These are phyloP conservation scores for Xylaria scruposa DNA, from an alignment of 495 filamentous ascomycete species.

Conservation along the genomic window DNA sequence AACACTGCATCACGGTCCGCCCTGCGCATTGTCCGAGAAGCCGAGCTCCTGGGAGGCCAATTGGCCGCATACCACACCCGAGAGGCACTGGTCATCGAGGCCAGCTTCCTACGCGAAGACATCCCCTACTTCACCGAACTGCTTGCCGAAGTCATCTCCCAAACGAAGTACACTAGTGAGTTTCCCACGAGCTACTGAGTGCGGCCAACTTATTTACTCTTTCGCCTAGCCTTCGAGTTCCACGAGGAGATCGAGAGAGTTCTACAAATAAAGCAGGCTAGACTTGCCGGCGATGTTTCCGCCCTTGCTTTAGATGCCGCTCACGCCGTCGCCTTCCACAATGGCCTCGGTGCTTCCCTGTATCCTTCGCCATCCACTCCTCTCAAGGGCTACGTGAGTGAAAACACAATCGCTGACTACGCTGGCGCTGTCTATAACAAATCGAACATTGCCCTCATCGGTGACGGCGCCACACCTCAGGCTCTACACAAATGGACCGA, in stretches of 20 bases:
- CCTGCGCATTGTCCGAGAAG: slow-evolving; percentile 90
- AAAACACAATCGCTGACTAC: slow-evolving; percentile 71
- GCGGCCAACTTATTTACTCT: slow-evolving; percentile 29
- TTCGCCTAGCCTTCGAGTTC: slow-evolving; percentile 75
- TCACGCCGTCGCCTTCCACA: slow-evolving; percentile 92
- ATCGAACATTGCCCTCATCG: slow-evolving; percentile 87
- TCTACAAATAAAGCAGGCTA: slow-evolving; percentile 75
- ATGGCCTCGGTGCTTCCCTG: slow-evolving; percentile 79
- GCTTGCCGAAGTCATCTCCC: slow-evolving; percentile 85
- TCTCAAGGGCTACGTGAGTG: slow-evolving; percentile 77
- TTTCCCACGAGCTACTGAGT: slow-evolving; percentile 34
- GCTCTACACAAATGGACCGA: slow-evolving; percentile 89
- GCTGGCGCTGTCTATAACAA: slow-evolving; percentile 81
- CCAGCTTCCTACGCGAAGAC: slow-evolving; percentile 93
- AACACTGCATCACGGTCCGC: slow-evolving; percentile 84
- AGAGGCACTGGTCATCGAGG: slow-evolving; percentile 88
- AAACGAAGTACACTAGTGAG: slow-evolving; percentile 86
- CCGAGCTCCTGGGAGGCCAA: slow-evolving; percentile 90
- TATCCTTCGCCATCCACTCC: slow-evolving; percentile 73
- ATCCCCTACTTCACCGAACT: slow-evolving; percentile 98
- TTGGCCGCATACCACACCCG: slow-evolving; percentile 84
- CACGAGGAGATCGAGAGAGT: slow-evolving; percentile 80
- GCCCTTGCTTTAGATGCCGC: slow-evolving; percentile 82
- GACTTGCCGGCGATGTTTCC: slow-evolving; percentile 67
- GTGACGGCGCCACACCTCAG: slow-evolving; percentile 78